Evolutionary conservation across 2,329 filamentous ascomycete genomes (phyloP).

Genomic region (Penicillium sp.): DNA sequence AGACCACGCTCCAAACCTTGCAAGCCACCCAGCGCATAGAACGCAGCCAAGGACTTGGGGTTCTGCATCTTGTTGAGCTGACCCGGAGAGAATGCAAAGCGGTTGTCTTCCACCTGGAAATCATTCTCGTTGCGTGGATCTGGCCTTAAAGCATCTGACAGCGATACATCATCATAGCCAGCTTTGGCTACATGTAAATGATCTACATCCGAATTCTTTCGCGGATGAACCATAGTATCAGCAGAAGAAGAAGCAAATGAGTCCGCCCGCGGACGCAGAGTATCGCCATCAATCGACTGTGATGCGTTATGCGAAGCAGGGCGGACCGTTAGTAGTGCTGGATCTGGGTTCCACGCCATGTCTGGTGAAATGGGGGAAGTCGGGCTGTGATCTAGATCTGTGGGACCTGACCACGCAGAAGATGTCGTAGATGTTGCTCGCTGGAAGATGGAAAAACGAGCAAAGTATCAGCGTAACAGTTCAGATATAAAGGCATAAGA

Average conservation of each 20-base stretch:
- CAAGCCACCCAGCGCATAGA: conserved; percentile 77
- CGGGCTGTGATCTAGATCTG: conserved; percentile 22
- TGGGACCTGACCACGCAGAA: conserved; percentile 20
- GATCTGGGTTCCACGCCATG: conserved; percentile 26
- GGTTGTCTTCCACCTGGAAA: conserved; percentile 75
- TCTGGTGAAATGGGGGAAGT: conserved; percentile 25
- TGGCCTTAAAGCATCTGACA: conserved; percentile 67
- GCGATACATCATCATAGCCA: conserved; percentile 41
- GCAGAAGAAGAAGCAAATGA: conserved; percentile 42
- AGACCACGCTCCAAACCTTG: conserved; percentile 77
- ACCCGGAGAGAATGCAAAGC: conserved; percentile 77
- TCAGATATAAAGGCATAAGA: neutral
- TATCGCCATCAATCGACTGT: conserved; percentile 45
- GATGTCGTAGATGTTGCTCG: conserved; percentile 22
- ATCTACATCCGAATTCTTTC: conserved; percentile 35
- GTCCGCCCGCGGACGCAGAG: conserved; percentile 45
- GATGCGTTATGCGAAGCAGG: conserved; percentile 33
- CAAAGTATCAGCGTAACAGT: neutral
- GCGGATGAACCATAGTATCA: conserved; percentile 36
- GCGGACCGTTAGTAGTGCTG: conserved; percentile 29
- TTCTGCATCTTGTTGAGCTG: conserved; percentile 86
- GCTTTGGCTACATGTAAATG: conserved; percentile 18
- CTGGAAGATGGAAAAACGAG: neutral
- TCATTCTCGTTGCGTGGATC: conserved; percentile 76
- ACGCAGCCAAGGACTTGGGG: conserved; percentile 82